Conservation (phyloP, 176 grass and related monocot genomes). For the Zizania latifolia region DNA sequence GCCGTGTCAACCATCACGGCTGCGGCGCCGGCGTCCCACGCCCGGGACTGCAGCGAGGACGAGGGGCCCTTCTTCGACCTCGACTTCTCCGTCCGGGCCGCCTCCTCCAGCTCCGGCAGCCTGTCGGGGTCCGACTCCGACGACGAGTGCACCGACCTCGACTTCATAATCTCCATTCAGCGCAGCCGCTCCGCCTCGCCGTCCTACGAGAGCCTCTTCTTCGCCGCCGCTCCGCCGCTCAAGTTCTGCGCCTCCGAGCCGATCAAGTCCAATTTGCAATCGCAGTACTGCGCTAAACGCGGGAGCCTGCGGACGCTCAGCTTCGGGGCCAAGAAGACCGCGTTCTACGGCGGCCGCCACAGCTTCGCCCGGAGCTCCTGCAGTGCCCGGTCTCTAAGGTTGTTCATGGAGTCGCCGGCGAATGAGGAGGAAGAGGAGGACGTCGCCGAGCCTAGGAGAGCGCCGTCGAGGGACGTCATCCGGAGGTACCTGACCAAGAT, state of each 20-base stretch:
- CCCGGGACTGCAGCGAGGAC: neutral
- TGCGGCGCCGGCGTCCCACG: neutral
- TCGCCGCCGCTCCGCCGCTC: neutral
- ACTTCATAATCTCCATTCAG: slow-evolving; percentile 44
- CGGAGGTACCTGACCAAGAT: slow-evolving; percentile 58
- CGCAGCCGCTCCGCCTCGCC: slow-evolving; percentile 33
- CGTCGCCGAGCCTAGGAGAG: neutral
- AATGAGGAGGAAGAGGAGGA: neutral
- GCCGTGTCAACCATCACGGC: neutral
- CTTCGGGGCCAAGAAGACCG: slow-evolving; percentile 35
- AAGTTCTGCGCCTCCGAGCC: neutral
- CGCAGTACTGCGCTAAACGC: neutral
- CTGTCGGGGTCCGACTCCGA: slow-evolving; percentile 28
- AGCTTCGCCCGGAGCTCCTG: slow-evolving; percentile 32
- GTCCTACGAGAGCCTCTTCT: slow-evolving; percentile 30
- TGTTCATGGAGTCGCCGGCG: slow-evolving; percentile 22
- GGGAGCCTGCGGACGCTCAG: slow-evolving; percentile 34
- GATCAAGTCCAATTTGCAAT: neutral
- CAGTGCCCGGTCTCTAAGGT: slow-evolving; percentile 27
- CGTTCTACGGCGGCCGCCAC: slow-evolving; percentile 35
- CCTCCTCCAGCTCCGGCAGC: slow-evolving; percentile 30
- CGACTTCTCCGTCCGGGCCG: slow-evolving; percentile 41
- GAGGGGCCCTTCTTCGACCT: slow-evolving; percentile 74
- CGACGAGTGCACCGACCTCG: slow-evolving; percentile 18
- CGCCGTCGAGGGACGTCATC: slow-evolving; percentile 39